Percentiles rank a stretch among this genome's conserved stretches.
phyloP scores from a whole-genome alignment of 2,329 filamentous ascomycete genomes.

The Fonsecaea pugnacius region DNA sequence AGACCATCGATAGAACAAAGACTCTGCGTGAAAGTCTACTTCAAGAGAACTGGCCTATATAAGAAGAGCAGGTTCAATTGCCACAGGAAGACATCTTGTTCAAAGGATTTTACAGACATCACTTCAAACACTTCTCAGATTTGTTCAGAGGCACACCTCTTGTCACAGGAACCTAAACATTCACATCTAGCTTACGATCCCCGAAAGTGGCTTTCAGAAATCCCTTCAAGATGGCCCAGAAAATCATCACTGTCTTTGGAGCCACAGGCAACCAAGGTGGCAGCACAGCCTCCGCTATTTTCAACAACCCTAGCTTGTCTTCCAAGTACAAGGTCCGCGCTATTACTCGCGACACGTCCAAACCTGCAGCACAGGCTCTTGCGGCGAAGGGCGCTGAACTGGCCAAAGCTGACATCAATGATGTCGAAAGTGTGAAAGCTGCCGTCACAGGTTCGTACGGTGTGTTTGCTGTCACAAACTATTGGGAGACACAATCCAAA shows the following conservation, averaged over 20 bases:
- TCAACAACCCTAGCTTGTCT: conserved; percentile 52
- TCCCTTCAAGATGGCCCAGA: conserved; percentile 32
- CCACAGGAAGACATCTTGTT: background rate
- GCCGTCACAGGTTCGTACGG: conserved; percentile 54
- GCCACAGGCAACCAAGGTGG: conserved; percentile 60
- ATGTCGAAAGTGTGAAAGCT: conserved; percentile 45
- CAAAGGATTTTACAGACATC: background rate
- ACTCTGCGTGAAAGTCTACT: background rate
- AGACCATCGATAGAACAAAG: background rate
- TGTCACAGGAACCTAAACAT: background rate
- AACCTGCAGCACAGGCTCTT: conserved; percentile 41
- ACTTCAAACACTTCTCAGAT: background rate
- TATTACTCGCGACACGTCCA: conserved; percentile 54
- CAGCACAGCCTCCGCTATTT: conserved; percentile 53
- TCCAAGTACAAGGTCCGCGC: conserved; percentile 55
- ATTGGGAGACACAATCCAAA: conserved; percentile 47
- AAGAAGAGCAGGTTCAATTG: background rate
- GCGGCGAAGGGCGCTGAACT: conserved; percentile 42
- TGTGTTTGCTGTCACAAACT: conserved; percentile 56
- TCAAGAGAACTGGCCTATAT: background rate
- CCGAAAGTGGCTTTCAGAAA: conserved; percentile 17
- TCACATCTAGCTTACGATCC: background rate
- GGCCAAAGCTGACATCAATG: conserved; percentile 46
- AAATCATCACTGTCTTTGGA: conserved; percentile 55
- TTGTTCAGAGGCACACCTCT: background rate